Percentiles rank a stretch among this genome's conserved stretches.
These are phyloP conservation scores for Euphrasia confusa DNA, from an alignment of 257 asterid species.

Conservation along the genomic window DNA sequence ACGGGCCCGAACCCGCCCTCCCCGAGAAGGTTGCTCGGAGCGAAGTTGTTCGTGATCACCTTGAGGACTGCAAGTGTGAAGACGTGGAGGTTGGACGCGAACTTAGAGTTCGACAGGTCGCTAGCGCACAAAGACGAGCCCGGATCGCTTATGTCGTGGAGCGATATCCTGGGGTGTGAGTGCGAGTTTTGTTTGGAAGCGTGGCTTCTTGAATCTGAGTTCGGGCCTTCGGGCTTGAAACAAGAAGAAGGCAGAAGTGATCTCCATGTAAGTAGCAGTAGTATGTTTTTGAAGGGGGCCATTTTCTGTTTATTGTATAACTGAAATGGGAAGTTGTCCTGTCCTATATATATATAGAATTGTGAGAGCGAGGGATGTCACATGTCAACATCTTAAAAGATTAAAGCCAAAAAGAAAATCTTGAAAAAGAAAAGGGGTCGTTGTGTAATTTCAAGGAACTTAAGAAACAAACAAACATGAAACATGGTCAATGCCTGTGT, in stretches of 20 bases:
- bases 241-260: constrained; percentile 32
- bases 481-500: not conserved
- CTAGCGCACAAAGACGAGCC: constrained; percentile 40
- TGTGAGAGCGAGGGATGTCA: not conserved
- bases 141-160: constrained; percentile 59
- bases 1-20: constrained; percentile 97
- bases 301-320: not conserved
- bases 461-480: not conserved
- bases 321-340: not conserved
- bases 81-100: constrained; percentile 62
- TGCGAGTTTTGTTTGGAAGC: constrained; percentile 24
- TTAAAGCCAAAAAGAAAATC: too few species aligned
- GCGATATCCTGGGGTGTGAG: constrained; percentile 42
- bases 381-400: too few species aligned
- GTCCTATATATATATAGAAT: not conserved
- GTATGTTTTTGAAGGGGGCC: constrained; percentile 18
- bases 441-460: not conserved
- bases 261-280: constrained; percentile 12
- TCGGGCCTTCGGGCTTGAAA: constrained; percentile 19
- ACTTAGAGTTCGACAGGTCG: constrained; percentile 51
- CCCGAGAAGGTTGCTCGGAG: constrained; percentile 57
- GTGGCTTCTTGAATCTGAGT: constrained; percentile 20
- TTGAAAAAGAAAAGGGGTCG: not conserved
- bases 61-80: constrained; percentile 52
- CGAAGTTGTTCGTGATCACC: constrained; percentile 43